Percentiles rank a stretch among this genome's conserved stretches.
These are phyloP conservation scores for Scutellospora calospora DNA, from an alignment of 371 early-diverging fungal species.

Conservation along the genomic window DNA sequence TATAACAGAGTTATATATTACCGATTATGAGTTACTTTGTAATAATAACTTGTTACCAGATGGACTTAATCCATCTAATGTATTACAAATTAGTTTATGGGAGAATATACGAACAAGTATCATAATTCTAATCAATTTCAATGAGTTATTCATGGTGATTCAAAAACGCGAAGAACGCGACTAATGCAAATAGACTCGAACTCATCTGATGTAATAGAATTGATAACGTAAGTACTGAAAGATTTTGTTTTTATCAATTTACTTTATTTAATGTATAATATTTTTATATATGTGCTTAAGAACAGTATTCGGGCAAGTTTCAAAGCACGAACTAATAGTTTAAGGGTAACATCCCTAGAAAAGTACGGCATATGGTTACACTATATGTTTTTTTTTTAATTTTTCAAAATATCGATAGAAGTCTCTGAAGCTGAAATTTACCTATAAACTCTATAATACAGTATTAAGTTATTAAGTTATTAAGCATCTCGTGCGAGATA, in stretches of 20 bases:
- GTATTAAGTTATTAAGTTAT: too few species aligned
- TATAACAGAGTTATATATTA: neutral
- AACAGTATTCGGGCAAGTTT: too few species aligned
- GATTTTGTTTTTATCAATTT: neutral
- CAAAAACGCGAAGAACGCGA: neutral
- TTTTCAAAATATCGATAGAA: too few species aligned
- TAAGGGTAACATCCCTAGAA: too few species aligned
- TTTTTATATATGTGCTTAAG: neutral
- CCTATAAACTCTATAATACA: too few species aligned
- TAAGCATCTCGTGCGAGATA: too few species aligned
- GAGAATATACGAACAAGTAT: neutral
- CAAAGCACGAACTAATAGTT: too few species aligned
- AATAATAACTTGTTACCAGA: neutral
- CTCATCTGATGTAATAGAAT: neutral
- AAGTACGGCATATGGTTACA: too few species aligned
- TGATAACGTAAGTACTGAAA: neutral
- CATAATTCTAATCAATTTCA: neutral
- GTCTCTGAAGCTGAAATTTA: too few species aligned
- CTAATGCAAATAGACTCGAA: neutral
- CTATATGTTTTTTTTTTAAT: too few species aligned
- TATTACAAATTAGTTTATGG: slow-evolving; percentile 15
- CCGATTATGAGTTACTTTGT: slow-evolving; percentile 2
- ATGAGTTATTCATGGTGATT: slow-evolving; percentile 1
- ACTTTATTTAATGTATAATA: neutral
- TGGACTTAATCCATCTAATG: neutral